Evolutionary conservation across 2,329 filamentous ascomycete genomes (phyloP), one percentile per base, ranked within the genome.

Genomic region (Sporothrix globosa): DNA sequence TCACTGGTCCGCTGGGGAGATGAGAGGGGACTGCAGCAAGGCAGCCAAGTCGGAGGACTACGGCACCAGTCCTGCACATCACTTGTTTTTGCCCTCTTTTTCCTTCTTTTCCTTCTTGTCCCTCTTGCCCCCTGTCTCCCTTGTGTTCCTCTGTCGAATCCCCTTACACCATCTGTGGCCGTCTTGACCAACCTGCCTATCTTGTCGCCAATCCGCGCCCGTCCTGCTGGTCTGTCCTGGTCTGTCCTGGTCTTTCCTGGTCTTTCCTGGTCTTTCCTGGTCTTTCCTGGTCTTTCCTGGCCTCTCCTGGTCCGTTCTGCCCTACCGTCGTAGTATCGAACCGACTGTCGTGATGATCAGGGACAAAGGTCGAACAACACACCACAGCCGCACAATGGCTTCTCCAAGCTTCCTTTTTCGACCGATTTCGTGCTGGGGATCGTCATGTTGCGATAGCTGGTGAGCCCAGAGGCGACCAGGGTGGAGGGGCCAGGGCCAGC

Each of bases 371-470:
- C 41, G 4, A 44, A 14, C 39, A 44, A 17, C 41, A 44, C 41
- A 44, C 41, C 41, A 17, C 41, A 1, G 14, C 27, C 41, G 11
- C 41, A 44, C 11, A 13, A 44, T 44, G 41, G 24, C 21, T 30
- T 19, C 4, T 10, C 44, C 27, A 44, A 52, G 50, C 65, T 67
- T 67, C 65, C 65, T 67, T 34, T 67, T 54, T 67, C 27, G 65
- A 54, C 30, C 48, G 50, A 54, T 67, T 54, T 27, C 50, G 65
- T 67, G 65, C 65, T 66, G 65, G n/a, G 44, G 65, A 67, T 67
- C 65, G 65, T 56, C 65, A 30, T 67, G 50, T 56, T 44, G 50
- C n/a, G 65, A 67, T 67, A 54, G 50, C 34, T n/a, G 13, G 30
- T 46, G 27, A 44, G 39, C 58, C 21, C 52, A 7, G 30, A 24